A percentile compares a stretch with the other conserved stretches of the same genome.
Conservation (phyloP, 1,139 yeast genomes). For the Taphrina deformans region DNA sequence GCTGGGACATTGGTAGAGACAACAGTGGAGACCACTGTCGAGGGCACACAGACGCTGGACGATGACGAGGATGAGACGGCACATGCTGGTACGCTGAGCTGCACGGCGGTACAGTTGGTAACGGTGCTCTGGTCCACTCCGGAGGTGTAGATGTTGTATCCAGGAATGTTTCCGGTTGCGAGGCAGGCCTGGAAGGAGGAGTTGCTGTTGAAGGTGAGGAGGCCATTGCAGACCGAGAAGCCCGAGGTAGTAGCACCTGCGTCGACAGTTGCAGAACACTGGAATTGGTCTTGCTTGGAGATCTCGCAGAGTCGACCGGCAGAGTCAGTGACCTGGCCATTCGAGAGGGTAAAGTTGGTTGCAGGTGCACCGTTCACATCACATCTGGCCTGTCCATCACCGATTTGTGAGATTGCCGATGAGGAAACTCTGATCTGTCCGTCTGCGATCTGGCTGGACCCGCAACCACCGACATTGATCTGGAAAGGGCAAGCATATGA, state of each 20-base stretch:
- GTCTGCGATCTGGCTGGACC: constrained; percentile 5
- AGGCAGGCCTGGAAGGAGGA: constrained; percentile 13
- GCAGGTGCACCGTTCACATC: constrained; percentile 1
- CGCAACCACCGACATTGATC: constrained; percentile 11
- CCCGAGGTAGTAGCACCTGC: constrained; percentile 17
- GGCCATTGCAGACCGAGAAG: constrained; percentile 18
- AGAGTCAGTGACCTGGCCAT: constrained; percentile 24
- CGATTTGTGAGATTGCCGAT: constrained; percentile 11
- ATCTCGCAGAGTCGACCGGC: constrained; percentile 29
- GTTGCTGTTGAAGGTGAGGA: constrained; percentile 17
- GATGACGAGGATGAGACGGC: neutral
- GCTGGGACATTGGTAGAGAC: constrained; percentile 53
- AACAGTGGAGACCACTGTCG: constrained; percentile 8
- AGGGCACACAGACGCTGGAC: constrained; percentile 5
- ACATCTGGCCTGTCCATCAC: constrained; percentile 27
- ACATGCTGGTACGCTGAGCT: constrained; percentile 13
- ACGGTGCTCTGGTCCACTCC: constrained; percentile 15
- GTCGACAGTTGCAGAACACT: constrained; percentile 7
- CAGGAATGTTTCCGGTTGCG: constrained; percentile 19
- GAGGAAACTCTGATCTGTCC: constrained; percentile 11
- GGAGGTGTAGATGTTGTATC: constrained; percentile 14
- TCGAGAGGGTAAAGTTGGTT: constrained; percentile 17
- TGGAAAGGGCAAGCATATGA: constrained; percentile 8
- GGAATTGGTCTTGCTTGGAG: constrained; percentile 22
- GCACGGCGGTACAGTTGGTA: constrained; percentile 6